Base-by-base conservation (phyloP, 2,329 filamentous ascomycete genomes). In the Stromatinia cepivora region DNA sequence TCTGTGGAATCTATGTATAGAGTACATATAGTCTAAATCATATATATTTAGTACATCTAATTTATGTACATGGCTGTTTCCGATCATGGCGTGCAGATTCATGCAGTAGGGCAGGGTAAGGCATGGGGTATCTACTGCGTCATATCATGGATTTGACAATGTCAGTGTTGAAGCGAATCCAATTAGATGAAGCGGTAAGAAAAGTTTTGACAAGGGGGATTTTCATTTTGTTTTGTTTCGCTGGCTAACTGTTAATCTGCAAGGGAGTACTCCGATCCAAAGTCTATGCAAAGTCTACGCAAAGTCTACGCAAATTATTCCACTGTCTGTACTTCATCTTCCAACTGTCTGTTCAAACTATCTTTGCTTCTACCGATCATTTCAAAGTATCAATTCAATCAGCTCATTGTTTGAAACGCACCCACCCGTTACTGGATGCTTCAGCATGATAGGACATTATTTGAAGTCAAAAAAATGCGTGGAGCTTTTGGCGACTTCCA, bases 21-120 rank as follows among this genome's bases (percentile, higher is more conserved):
- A 15, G 7, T 22, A 48, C 20, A 22, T 48, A 22, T 1, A 7
- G 13, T 22, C 17, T 22, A 22, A 2, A 22, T 48, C 17, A 9
- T 22, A 46, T 5, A 48, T 48, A 48, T 5, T 3, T 22, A 22
- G 6, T 17, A 46, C 4, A 22, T 48, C 15, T 48, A 48, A 48
- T 8, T 7, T 17, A 15, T 15, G 13, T 15, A 42, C 45, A 48
- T 22, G 45, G 2, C 45, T 22, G 45, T 48, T 48, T 52, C 20
- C 17, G 53, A 56, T 34, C 53, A 56, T 56, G 53, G 53, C 53
- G 53, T 56, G 54, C 34, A 57, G 54, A 17, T 57, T 57, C 54
- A 57, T 57, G 31, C 22, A 57, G 34, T 17, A 13, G 53, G 9
- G 39, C 39, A 34, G 10, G 4, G 0, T 7, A 56, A 20, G 22